These are phyloP conservation scores for Persicaria tinctoria DNA, from an alignment of 148 eudicot genomes.

Conservation along the genomic window DNA sequence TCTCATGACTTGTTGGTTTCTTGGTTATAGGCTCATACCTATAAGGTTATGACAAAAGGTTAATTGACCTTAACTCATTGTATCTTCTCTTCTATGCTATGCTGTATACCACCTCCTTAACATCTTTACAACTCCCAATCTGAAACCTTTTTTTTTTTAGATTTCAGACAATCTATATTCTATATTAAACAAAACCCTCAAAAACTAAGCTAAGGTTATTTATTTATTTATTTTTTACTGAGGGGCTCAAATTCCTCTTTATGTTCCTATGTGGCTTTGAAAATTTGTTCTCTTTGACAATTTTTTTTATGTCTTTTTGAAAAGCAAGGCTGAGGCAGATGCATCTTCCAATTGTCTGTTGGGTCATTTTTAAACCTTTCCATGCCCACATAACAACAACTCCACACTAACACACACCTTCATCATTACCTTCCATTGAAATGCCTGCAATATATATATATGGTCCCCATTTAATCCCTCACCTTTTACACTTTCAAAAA, in stretches of 20 bases:
- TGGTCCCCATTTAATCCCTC: not conserved
- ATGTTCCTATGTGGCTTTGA: not conserved
- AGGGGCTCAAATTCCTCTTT: not conserved
- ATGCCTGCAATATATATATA: not conserved
- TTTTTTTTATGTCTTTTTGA: not conserved
- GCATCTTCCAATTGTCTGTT: not conserved
- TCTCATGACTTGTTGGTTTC: constrained; percentile 5
- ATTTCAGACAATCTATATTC: too few species aligned
- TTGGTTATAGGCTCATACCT: not conserved
- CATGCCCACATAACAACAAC: not conserved
- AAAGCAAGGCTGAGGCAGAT: constrained; percentile 6
- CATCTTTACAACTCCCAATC: not conserved
- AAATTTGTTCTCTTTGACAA: constrained; percentile 5
- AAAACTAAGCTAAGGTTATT: not conserved
- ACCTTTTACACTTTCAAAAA: not conserved
- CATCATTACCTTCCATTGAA: constrained; percentile 12
- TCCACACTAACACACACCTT: constrained; percentile 8
- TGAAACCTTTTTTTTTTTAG: not conserved
- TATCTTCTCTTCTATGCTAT: not conserved
- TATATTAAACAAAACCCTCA: not conserved
- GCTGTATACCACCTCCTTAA: not conserved
- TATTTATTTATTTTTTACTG: not conserved
- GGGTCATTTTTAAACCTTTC: not conserved
- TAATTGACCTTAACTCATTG: not conserved
- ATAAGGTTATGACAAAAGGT: not conserved